Base-by-base conservation (phyloP, 345 rosid species). In the Cardamine chenopodiifolia region DNA sequence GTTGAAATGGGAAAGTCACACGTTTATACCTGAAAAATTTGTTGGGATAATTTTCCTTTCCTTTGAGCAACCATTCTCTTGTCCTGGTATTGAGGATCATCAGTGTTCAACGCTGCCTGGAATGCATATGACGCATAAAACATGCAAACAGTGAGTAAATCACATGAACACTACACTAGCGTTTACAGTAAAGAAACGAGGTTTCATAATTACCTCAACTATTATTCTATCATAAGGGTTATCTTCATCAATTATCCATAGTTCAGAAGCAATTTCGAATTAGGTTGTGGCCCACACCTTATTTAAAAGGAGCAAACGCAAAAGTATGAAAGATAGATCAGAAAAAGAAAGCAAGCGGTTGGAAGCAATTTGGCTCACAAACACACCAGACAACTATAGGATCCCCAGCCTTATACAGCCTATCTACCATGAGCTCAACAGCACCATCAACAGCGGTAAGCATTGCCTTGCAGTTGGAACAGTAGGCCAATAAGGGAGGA, bases 281-380 rank as follows among this genome's bases (percentile, higher is more conserved):
- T 94, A 62, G 98, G 95, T 66, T 94, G 97, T 39, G 98, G 98
- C 50, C 98, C 98, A 86, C 98, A 94, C 98, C 98, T 93, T 54
- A 60, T 39, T 8, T 8, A 25, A 65, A 5, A 75, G 58, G 44
- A 72, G 18, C 8, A 32, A 71, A 53, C 9, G 8, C 20, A 34
- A 45, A 62, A 65, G 53, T 56, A 37, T 62, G 77, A 53, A 74
- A 71, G 13, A 54, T 55, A 22, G 22, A 40, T 74, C 57, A 29
- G 68, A 78, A 68, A 60, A 63, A 45, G 47, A 56, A 60, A 20
- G 85, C 65, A 12, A 11, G 31, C 5, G 1, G 37, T 49, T 17
- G 25, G 56, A 19, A 40, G 67, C 66, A 45, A 58, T 44, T 57
- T 48, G 23, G 67, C 73, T 67, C 59, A 62, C 22, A 79, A 58